phyloP scores from a whole-genome alignment of 345 rosid genomes.

The Noccaea bulbosa region DNA sequence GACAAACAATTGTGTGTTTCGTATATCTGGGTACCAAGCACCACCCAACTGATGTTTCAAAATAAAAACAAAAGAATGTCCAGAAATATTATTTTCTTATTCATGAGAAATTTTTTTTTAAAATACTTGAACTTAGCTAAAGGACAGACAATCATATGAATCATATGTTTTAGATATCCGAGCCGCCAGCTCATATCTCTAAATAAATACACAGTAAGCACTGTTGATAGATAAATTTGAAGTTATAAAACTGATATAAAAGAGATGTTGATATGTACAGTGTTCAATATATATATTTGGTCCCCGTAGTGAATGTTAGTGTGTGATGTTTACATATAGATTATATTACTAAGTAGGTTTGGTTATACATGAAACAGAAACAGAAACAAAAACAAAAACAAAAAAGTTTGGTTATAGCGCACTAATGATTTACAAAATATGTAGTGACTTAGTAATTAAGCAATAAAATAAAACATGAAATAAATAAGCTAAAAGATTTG shows the following conservation, averaged over 20 bases:
- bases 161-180: constrained; percentile 20
- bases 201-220: constrained; percentile 20
- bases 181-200: constrained; percentile 34
- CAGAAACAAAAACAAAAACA: background rate
- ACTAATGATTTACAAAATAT: background rate
- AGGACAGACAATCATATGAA: constrained; percentile 28
- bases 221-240: constrained; percentile 1
- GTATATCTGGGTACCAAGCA: constrained; percentile 28
- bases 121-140: constrained; percentile 19
- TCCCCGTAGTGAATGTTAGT: background rate
- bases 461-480: background rate
- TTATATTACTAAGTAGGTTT: constrained; percentile 23
- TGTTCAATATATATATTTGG: background rate
- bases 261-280: constrained; percentile 12
- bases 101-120: no score
- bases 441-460: constrained; percentile 1
- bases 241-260: constrained; percentile 2
- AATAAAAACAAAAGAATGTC: constrained; percentile 34
- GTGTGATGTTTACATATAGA: background rate
- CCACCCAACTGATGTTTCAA: constrained; percentile 20
- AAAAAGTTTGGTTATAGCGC: constrained; percentile 31
- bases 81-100: background rate
- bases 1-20: constrained; percentile 30
- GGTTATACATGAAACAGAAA: background rate
- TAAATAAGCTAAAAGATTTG: no score